Percentiles rank a stretch among this genome's conserved stretches.
Conservation (phyloP, 192 early-diverging fungal species). For the Coemansia reversa region DNA sequence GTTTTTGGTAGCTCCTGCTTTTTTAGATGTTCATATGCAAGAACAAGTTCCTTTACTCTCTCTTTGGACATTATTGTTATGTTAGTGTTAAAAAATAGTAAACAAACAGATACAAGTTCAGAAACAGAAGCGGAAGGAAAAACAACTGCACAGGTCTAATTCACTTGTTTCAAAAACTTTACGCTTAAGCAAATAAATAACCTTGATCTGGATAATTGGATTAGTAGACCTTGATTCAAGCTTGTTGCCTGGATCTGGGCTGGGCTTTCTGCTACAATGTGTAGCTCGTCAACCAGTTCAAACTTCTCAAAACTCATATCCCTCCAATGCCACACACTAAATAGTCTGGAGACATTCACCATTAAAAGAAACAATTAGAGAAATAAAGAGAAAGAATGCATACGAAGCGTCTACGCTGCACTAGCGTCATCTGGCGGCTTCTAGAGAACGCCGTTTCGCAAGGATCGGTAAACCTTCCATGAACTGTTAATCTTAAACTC, state of each 20-base stretch:
- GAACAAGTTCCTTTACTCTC: slow-evolving; percentile 24
- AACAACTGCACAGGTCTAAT: not conserved
- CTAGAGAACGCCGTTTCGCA: slow-evolving; percentile 33
- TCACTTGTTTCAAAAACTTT: not conserved
- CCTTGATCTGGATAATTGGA: too few relatives aligned
- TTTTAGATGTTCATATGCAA: slow-evolving; percentile 18
- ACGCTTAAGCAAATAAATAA: too few relatives aligned
- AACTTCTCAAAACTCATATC: too few relatives aligned
- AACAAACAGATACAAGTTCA: not conserved
- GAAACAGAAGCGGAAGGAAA: not conserved
- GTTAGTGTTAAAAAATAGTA: slow-evolving; percentile 5
- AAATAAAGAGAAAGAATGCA: slow-evolving; percentile 10
- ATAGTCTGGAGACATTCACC: not conserved
- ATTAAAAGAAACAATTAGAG: slow-evolving; percentile 4
- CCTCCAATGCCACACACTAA: too few relatives aligned
- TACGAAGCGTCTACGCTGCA: slow-evolving; percentile 1
- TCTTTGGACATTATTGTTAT: slow-evolving; percentile 15
- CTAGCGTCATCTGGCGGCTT: not conserved
- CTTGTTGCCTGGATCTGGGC: too few relatives aligned
- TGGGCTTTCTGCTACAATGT: too few relatives aligned
- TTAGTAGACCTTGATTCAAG: too few relatives aligned
- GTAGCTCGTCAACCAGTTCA: not conserved
- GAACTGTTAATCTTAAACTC: slow-evolving; percentile 71
- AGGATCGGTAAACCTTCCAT: slow-evolving; percentile 64
- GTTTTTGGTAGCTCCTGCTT: slow-evolving; percentile 31